These are phyloP conservation scores for Pichia sp. DNA, from an alignment of 1,139 yeast genomes.

Conservation along the genomic window DNA sequence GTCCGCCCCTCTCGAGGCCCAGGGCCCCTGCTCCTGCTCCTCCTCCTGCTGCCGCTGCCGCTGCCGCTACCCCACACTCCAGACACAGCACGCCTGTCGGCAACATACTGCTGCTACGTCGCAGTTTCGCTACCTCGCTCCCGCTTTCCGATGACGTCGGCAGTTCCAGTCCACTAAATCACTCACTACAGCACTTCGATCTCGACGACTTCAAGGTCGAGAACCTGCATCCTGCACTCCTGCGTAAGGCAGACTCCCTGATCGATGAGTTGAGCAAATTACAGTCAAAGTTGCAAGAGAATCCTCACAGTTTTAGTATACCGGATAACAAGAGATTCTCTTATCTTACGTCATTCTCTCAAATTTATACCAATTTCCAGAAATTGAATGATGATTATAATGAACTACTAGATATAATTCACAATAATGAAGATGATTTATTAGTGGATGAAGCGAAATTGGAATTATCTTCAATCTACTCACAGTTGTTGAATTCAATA, in stretches of 20 bases:
- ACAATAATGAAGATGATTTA: conserved; percentile 33
- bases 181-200: too few relatives aligned
- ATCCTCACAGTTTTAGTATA: conserved; percentile 41
- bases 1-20: too few relatives aligned
- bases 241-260: conserved; percentile 53
- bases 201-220: not conserved
- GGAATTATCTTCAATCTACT: conserved; percentile 39
- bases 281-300: conserved; percentile 39
- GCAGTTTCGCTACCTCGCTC: not conserved
- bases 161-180: too few relatives aligned
- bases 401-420: conserved; percentile 27
- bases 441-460: conserved; percentile 36
- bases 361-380: conserved; percentile 43
- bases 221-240: conserved; percentile 41
- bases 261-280: conserved; percentile 42
- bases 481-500: conserved; percentile 33
- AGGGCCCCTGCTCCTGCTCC: too few relatives aligned
- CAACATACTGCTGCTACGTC: too few relatives aligned
- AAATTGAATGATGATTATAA: conserved; percentile 22
- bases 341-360: conserved; percentile 46
- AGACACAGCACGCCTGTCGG: too few relatives aligned
- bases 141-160: not conserved
- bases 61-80: too few relatives aligned
- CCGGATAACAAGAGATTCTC: conserved; percentile 53
- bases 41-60: too few relatives aligned